Conservation (phyloP, 371 early-diverging fungal genomes). For the Mucor velutinosus region DNA sequence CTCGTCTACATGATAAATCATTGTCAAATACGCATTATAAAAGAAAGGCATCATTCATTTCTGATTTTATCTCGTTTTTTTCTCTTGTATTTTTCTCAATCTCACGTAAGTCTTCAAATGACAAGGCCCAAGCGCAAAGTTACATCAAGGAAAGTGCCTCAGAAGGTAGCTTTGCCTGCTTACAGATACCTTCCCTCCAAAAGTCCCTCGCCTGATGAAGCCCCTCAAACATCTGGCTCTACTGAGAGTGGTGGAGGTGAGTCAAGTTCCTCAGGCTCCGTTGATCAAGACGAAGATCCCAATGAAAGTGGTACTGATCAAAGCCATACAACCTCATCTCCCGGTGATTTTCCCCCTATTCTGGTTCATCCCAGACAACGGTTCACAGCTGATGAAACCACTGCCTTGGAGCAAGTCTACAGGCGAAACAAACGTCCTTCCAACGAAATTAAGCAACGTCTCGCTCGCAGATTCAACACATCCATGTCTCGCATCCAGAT, state of each 20-base stretch:
- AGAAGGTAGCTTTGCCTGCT: neutral
- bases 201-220: neutral
- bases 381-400: neutral
- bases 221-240: neutral
- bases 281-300: neutral
- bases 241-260: neutral
- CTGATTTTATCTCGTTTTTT: neutral
- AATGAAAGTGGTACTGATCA: neutral
- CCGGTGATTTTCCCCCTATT: neutral
- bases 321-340: neutral
- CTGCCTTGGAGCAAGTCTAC: neutral
- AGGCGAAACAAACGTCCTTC: constrained; percentile 2
- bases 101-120: neutral
- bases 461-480: constrained; percentile 8
- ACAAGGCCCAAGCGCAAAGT: neutral
- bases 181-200: neutral
- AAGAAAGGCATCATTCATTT: neutral
- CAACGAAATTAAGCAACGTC: constrained; percentile 4
- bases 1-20: neutral
- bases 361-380: constrained; percentile 13
- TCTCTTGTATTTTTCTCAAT: neutral
- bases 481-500: constrained; percentile 18
- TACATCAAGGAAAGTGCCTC: neutral
- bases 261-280: neutral
- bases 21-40: neutral